Conservation (phyloP, 1,139 yeast genomes). For the Debaryomyces sp. region DNA sequence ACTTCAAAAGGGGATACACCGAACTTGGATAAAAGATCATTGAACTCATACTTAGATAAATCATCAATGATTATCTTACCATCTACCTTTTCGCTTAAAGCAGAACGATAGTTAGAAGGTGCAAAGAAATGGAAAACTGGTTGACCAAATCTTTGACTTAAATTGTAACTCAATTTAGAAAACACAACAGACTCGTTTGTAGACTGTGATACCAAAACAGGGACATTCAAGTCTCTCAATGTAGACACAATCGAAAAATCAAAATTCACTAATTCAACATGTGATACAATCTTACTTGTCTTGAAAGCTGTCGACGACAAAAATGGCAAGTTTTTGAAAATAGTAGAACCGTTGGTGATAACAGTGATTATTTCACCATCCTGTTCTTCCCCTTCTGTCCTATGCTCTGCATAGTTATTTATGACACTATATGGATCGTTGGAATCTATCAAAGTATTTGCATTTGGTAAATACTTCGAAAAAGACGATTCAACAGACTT, state of each 20-base stretch:
- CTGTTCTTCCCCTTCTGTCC: constrained; percentile 6
- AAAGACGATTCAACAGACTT: constrained; percentile 46
- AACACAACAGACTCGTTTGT: constrained; percentile 54
- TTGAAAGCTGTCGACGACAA: constrained; percentile 48
- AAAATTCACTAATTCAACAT: constrained; percentile 55
- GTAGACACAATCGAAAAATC: constrained; percentile 72
- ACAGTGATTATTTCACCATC: constrained; percentile 49
- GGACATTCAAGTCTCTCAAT: constrained; percentile 67
- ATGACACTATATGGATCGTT: constrained; percentile 59
- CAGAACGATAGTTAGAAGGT: constrained; percentile 24
- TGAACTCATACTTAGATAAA: constrained; percentile 21
- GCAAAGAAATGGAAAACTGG: constrained; percentile 74
- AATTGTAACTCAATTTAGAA: constrained; percentile 58
- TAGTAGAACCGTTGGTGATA: constrained; percentile 52
- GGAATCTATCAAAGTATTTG: constrained; percentile 41
- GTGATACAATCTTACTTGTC: constrained; percentile 54
- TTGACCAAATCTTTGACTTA: constrained; percentile 49
- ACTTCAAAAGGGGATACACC: constrained; percentile 34
- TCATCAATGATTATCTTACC: constrained; percentile 21
- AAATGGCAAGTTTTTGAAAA: constrained; percentile 57
- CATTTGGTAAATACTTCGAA: constrained; percentile 21
- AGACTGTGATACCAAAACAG: constrained; percentile 66
- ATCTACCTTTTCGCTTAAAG: constrained; percentile 17
- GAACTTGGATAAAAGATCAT: constrained; percentile 30
- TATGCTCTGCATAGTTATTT: constrained; percentile 27